Evolutionary conservation across 2,329 filamentous ascomycete genomes (phyloP).

Genomic region (Monosporascus sp.): DNA sequence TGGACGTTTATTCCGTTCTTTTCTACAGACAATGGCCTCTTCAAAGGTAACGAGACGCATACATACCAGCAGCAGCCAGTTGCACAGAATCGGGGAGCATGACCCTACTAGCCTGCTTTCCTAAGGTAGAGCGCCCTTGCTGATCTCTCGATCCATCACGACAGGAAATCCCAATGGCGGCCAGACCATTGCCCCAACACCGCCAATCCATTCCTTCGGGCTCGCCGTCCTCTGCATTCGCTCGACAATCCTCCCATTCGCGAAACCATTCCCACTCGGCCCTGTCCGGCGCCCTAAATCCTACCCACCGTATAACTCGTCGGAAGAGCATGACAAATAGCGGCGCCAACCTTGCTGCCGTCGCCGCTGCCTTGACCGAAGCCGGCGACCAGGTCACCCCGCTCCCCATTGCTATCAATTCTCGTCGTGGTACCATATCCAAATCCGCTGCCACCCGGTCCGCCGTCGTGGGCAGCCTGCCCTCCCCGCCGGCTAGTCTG

Average conservation of each 20-base stretch:
- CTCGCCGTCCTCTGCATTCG: conserved; percentile 48
- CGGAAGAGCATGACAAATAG: conserved; percentile 88
- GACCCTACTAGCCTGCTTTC: conserved; percentile 13
- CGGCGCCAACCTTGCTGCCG: conserved; percentile 65
- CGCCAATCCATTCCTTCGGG: conserved; percentile 54
- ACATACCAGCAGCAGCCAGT: conserved; percentile 9
- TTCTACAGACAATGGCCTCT: conserved; percentile 49
- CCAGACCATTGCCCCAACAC: conserved; percentile 61
- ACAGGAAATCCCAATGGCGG: conserved; percentile 60
- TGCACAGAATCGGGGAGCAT: conserved; percentile 4
- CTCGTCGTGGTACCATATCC: conserved; percentile 63
- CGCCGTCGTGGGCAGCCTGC: conserved; percentile 50
- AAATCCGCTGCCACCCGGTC: conserved; percentile 53
- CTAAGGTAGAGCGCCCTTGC: conserved; percentile 25
- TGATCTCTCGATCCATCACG: conserved; percentile 28
- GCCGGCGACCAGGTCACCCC: conserved; percentile 51
- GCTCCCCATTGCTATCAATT: conserved; percentile 51
- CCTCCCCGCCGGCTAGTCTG: conserved; percentile 63
- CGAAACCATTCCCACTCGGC: conserved; percentile 79
- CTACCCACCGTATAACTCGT: conserved; percentile 79
- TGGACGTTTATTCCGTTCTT: conserved; percentile 8
- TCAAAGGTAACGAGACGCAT: conserved; percentile 46
- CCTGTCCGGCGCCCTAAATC: conserved; percentile 70
- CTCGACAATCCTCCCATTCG: conserved; percentile 55
- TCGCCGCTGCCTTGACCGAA: conserved; percentile 68